Conservation (phyloP, 164 flowering plant genomes). For the Kalanchoe fedtschenkoi region DNA sequence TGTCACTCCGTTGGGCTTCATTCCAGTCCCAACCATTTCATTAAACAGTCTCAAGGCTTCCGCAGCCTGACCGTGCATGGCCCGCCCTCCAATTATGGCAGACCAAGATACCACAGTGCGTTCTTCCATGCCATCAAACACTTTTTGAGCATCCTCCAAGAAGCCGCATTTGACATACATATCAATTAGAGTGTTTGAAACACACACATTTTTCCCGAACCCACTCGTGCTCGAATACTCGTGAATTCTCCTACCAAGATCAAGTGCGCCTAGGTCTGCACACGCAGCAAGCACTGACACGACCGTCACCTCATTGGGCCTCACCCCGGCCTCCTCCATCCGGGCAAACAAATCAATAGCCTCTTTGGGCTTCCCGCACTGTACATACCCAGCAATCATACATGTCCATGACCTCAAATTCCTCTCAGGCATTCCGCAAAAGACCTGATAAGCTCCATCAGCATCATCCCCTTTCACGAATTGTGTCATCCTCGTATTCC, state of each 20-base stretch:
- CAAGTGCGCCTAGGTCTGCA: slow-evolving; percentile 56
- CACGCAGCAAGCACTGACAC: slow-evolving; percentile 66
- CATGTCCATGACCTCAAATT: slow-evolving; percentile 60
- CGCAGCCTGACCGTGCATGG: slow-evolving; percentile 45
- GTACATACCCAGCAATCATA: slow-evolving; percentile 53
- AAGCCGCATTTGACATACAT: slow-evolving; percentile 76
- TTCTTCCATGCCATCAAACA: slow-evolving; percentile 43
- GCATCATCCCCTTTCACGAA: slow-evolving; percentile 35
- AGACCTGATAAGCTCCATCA: slow-evolving; percentile 34
- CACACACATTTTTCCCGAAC: slow-evolving; percentile 30
- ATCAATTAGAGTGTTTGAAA: slow-evolving; percentile 59
- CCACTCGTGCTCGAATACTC: slow-evolving; percentile 34
- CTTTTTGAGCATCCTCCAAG: slow-evolving; percentile 37
- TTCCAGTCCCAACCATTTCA: slow-evolving; percentile 27
- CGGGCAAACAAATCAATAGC: slow-evolving; percentile 32
- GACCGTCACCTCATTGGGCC: slow-evolving; percentile 55
- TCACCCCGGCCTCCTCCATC: slow-evolving; percentile 50
- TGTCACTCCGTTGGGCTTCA: slow-evolving; percentile 49
- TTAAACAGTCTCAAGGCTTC: slow-evolving; percentile 33
- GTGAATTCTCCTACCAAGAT: slow-evolving; percentile 53
- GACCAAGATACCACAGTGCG: slow-evolving; percentile 73
- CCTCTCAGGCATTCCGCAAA: slow-evolving; percentile 43
- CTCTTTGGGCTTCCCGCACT: slow-evolving; percentile 49
- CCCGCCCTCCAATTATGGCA: slow-evolving; percentile 65
- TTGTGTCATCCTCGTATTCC: slow-evolving; percentile 56